These are phyloP conservation scores for Suillus fuscotomentosus DNA, from an alignment of 768 basidiomycete genomes.

Conservation along the genomic window DNA sequence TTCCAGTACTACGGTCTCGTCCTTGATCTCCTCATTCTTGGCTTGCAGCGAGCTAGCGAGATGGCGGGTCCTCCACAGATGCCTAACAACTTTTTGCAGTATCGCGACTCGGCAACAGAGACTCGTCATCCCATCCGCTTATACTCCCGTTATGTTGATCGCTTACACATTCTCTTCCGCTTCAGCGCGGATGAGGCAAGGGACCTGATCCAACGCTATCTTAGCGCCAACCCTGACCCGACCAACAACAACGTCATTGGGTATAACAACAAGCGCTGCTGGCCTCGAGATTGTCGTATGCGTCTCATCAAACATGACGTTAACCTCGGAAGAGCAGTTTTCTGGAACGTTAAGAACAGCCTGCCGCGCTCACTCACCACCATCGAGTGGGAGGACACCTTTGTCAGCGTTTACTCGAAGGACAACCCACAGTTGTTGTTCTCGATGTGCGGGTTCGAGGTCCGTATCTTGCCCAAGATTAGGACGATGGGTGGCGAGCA, in stretches of 20 bases:
- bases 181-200: conserved; percentile 97
- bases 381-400: conserved; percentile 99
- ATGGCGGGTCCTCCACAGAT: conserved; percentile 98
- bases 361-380: conserved; percentile 94
- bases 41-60: conserved; percentile 96
- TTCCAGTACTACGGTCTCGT: conserved; percentile 99
- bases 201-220: conserved; percentile 96
- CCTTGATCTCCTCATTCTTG: conserved; percentile 92
- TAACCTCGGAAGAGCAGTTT: conserved; percentile 95
- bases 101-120: conserved; percentile 92
- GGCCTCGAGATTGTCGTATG: conserved; percentile 99
- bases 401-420: conserved; percentile 95
- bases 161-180: conserved; percentile 93
- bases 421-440: conserved; percentile 97
- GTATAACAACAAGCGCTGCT: conserved; percentile 99
- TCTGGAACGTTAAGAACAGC: conserved; percentile 99
- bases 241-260: conserved; percentile 99
- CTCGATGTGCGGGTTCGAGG: conserved; percentile 99
- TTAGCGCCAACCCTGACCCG: conserved; percentile 96
- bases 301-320: conserved; percentile 99
- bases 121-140: conserved; percentile 97
- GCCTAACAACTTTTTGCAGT: conserved; percentile 99
- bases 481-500: conserved; percentile 95
- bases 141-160: conserved; percentile 96
- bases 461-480: conserved; percentile 96